Conservation (phyloP, 2,329 filamentous ascomycete genomes). For the Seiridium cupressi region DNA sequence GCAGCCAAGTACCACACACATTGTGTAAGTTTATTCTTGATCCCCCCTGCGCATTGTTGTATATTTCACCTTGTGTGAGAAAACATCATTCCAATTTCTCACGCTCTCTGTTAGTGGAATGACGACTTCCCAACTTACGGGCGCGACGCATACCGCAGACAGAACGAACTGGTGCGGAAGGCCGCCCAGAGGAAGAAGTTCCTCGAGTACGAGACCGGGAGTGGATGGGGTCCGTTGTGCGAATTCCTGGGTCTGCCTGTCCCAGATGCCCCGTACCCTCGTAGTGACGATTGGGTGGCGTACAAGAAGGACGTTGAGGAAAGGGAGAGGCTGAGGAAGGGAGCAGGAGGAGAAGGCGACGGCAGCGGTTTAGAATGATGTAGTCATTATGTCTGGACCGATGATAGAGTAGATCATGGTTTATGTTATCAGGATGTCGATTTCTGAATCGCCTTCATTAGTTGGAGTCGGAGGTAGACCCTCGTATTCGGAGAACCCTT, state of each 20-base stretch:
- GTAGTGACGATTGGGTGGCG: constrained; percentile 26
- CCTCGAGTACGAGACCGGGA: constrained; percentile 22
- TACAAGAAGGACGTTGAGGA: constrained; percentile 18
- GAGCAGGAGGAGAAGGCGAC: neutral
- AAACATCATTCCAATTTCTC: too few relatives aligned
- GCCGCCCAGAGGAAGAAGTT: constrained; percentile 15
- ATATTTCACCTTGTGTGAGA: neutral
- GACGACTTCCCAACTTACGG: constrained; percentile 23
- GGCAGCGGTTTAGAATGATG: neutral
- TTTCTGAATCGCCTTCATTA: too few relatives aligned
- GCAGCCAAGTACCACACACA: constrained; percentile 22
- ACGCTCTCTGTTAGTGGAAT: constrained; percentile 17
- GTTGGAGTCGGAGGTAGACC: too few relatives aligned
- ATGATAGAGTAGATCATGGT: too few relatives aligned
- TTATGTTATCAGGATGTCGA: too few relatives aligned
- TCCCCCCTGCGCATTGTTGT: neutral
- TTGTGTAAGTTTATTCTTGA: constrained; percentile 13
- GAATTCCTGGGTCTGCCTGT: constrained; percentile 21
- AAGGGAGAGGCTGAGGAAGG: neutral
- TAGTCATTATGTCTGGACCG: too few relatives aligned
- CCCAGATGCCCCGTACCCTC: constrained; percentile 21
- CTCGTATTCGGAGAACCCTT: too few relatives aligned
- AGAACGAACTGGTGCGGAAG: constrained; percentile 21
- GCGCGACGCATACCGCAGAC: constrained; percentile 18
- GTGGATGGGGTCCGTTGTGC: constrained; percentile 27